Base-by-base conservation (phyloP, 257 asterid species). In the Rauvolfia tetraphylla region DNA sequence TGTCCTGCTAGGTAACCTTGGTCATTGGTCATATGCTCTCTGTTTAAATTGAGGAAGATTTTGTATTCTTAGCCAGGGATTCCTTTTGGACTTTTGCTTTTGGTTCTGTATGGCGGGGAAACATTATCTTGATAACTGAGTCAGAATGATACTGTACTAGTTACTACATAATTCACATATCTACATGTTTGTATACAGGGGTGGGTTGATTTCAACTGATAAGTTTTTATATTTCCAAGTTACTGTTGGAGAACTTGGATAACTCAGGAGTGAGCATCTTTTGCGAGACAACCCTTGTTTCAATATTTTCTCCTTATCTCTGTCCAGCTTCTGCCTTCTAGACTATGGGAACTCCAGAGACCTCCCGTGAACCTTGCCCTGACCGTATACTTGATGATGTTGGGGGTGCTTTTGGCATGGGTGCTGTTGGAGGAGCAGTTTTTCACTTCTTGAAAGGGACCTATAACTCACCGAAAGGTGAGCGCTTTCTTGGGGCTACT, bases 401-500 rank as follows among this genome's bases (percentile, higher is more conserved):
- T 33, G 96, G 97, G 15, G 96, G 97, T 61, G 97, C 97, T 42
- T 92, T 92, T 71, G 92, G 95, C 75, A 92, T 92, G 96, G 97
- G 97, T 38, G 96, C 93, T 13, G 93, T 91, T 58, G 93, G 96
- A 48, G 97, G 97, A 56, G 67, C 97, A 23, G 96, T 93, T 48
- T 94, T 83, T 86, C 96, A 94, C 88, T 90, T 92, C 88, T 61
- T 92, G 86, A 94, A 88, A 82, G 98, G 97, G 14, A 79, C 76
- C 61, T 90, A 90, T 63, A 83, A 89, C 84, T 88, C 97, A 23
- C 98, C 98, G 7, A 89, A 85, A 84, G 97, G 98, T 1, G 96
- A 91, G 87, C 96, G 98, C 29, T 49, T 91, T 1, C 36, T 82
- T 38, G 97, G 97, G 34, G 98, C 90, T 15, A 79, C 91, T 41